phyloP scores from a whole-genome alignment of 768 basidiomycete species.

The Agaricus sinodeliciosus region DNA sequence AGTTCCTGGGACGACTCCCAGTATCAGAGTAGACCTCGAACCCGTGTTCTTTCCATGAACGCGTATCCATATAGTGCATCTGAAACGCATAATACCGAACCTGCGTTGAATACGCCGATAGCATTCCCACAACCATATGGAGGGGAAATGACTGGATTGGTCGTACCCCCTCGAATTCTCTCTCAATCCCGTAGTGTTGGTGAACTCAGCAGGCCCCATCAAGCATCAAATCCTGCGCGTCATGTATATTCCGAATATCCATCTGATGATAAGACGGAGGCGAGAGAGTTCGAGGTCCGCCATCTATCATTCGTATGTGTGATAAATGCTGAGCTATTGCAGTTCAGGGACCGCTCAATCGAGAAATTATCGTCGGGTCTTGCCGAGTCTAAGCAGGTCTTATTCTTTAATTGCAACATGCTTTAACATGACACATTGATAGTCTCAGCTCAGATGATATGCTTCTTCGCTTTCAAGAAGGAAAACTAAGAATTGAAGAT shows the following conservation, averaged over 20 bases:
- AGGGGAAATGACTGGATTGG: constrained; percentile 27
- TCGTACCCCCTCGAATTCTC: constrained; percentile 14
- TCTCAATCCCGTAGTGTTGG: constrained; percentile 34
- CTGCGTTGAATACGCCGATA: constrained; percentile 13
- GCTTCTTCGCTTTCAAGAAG: constrained; percentile 60
- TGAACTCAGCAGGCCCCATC: constrained; percentile 22
- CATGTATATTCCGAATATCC: constrained; percentile 23
- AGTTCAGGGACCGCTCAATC: background rate
- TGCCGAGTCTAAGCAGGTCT: background rate
- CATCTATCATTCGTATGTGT: background rate
- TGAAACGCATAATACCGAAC: background rate
- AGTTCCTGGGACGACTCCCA: constrained; percentile 5
- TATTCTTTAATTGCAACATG: constrained; percentile 18
- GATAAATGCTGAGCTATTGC: background rate
- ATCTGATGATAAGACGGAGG: constrained; percentile 17
- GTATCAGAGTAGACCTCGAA: background rate
- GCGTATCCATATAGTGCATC: background rate
- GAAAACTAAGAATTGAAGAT: constrained; percentile 57
- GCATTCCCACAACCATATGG: constrained; percentile 42
- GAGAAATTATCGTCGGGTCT: background rate
- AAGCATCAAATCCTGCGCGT: constrained; percentile 9
- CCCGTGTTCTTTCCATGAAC: constrained; percentile 2
- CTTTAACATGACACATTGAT: constrained; percentile 10
- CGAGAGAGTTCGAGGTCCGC: background rate
- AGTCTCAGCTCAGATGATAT: constrained; percentile 62